phyloP scores from a whole-genome alignment of 2,329 filamentous ascomycete species.

The Colletotrichum echinochloae region DNA sequence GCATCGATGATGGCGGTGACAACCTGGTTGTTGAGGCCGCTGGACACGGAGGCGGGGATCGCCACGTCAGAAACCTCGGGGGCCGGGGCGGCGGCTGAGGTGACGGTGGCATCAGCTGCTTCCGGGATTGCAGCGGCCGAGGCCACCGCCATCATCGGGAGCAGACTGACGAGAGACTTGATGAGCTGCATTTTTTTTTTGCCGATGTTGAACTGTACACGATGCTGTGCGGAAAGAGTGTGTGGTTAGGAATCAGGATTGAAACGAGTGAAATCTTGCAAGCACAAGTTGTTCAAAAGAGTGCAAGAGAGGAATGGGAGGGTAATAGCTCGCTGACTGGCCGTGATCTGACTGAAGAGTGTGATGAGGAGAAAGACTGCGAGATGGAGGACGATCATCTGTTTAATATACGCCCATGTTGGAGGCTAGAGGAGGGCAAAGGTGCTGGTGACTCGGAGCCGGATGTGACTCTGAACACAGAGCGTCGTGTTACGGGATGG shows the following conservation, averaged over 20 bases:
- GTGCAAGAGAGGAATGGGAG: not conserved
- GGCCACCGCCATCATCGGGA: not conserved
- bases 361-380: not conserved
- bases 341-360: conserved; percentile 6
- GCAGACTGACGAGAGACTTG: conserved; percentile 11
- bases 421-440: not conserved
- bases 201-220: not conserved
- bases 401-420: conserved; percentile 5
- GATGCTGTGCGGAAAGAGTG: not conserved
- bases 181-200: conserved; percentile 16
- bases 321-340: not conserved
- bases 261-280: conserved; percentile 10
- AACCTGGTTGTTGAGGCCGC: conserved; percentile 1
- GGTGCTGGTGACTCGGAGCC: not conserved
- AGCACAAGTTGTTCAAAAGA: not conserved
- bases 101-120: not conserved
- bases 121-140: conserved; percentile 4
- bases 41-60: conserved; percentile 1
- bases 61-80: too few species aligned
- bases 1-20: conserved; percentile 43
- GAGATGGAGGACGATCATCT: not conserved
- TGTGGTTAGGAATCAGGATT: not conserved
- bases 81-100: not conserved
- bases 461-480: not conserved
- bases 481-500: not conserved